A percentile compares a stretch with the other conserved stretches of the same genome.
These are phyloP conservation scores for Macrophomina pseudophaseolina DNA, from an alignment of 2,329 filamentous ascomycete genomes.

Conservation along the genomic window DNA sequence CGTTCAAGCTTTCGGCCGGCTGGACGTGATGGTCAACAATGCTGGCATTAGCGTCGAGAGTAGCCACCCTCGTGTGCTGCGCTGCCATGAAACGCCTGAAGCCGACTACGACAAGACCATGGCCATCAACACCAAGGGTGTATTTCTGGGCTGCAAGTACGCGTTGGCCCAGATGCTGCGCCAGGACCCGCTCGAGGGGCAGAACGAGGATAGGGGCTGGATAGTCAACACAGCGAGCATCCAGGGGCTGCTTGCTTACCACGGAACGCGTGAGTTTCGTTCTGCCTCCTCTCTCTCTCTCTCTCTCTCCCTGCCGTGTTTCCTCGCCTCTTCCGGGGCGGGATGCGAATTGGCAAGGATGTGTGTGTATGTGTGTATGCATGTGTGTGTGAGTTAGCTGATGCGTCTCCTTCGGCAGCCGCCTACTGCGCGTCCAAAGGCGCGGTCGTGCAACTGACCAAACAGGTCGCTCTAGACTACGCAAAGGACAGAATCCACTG, in stretches of 20 bases:
- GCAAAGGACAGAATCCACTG: conserved; percentile 48
- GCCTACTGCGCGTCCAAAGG: conserved; percentile 56
- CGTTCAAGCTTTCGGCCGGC: conserved; percentile 37
- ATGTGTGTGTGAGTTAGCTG: neutral
- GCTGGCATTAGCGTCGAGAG: conserved; percentile 44
- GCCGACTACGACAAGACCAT: conserved; percentile 44
- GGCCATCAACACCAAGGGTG: conserved; percentile 44
- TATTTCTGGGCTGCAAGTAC: conserved; percentile 49
- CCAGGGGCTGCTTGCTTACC: conserved; percentile 40
- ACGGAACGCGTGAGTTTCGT: conserved; percentile 34
- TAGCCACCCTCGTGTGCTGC: conserved; percentile 31
- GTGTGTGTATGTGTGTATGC: neutral
- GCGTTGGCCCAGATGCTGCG: conserved; percentile 44
- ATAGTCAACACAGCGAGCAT: conserved; percentile 47
- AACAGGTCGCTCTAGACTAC: conserved; percentile 52
- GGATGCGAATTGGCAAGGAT: neutral
- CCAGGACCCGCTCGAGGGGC: conserved; percentile 38
- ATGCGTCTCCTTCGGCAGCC: conserved; percentile 30
- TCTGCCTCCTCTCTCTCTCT: neutral
- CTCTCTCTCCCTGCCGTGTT: neutral
- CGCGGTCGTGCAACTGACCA: conserved; percentile 54
- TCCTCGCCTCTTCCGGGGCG: neutral
- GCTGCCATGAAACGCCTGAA: conserved; percentile 39
- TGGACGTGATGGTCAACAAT: conserved; percentile 46
- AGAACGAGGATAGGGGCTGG: conserved; percentile 41